Evolutionary conservation across 352 stramenopile genomes (phyloP), one percentile per base, ranked within the genome.

Genomic region (Phytophthora pluvialis): DNA sequence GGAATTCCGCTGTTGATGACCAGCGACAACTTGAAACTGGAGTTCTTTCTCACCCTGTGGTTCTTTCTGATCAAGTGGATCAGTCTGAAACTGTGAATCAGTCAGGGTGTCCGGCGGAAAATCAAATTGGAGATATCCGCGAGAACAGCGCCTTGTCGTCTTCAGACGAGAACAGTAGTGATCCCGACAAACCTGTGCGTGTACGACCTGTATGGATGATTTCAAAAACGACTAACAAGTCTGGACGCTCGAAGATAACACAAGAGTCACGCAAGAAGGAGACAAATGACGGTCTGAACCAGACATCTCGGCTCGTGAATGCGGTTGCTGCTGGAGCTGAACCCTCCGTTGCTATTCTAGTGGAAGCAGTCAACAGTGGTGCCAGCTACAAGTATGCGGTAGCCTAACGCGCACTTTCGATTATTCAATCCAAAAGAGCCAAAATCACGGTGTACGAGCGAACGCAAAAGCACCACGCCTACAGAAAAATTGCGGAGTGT

Each of bases 371-470:
- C 16, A 3, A 39, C 5, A n/a, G 11, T 7, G 29, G 50, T 18
- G 9, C 18, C 5, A 48, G 36, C 5, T 58, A 58, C 38, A 58
- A 31, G 13, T 31, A 32, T 26, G 36, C 26, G 1, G 6, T 5
- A 16, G 11, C 13, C 0, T 13, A 48, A 3, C 38, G 50, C 5
- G 5, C 50, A 10, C 15, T 58, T 7, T 36, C 50, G 12, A 31
- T 40, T 31, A 8, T 48, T 5, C 49, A 45, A n/a, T n/a, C 36
- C 6, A 47, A 31, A 16, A 13, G n/a, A 26, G 26, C 50, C 3
- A 48, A 48, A 12, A 10, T 58, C 10, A 58, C 50, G n/a, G 38
- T 48, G 7, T 48, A 18, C 25, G 50, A 58, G 26, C 3, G 36
- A n/a, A n/a, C n/a, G n/a, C n/a, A n/a, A n/a, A n/a, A n/a, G n/a